Percentiles rank a stretch among this genome's conserved stretches.
phyloP scores from a whole-genome alignment of 176 grass and related monocot species.

The Oryza nivara region DNA sequence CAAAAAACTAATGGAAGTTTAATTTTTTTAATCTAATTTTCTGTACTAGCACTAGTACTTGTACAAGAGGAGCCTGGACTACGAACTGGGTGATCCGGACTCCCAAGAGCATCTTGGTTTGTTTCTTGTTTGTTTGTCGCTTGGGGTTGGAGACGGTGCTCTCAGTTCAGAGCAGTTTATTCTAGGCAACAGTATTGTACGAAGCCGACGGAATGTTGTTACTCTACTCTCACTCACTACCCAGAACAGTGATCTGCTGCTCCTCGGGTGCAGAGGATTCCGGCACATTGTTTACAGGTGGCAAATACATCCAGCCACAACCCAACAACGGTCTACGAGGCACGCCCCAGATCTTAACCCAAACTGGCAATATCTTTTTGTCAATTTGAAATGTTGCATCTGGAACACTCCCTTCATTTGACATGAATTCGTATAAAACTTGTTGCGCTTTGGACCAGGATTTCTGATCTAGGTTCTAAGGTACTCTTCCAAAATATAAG shows the following conservation, averaged over 20 bases:
- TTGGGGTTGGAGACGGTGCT: conserved; percentile 12
- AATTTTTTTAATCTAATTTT: background rate
- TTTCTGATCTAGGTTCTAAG: too few species aligned
- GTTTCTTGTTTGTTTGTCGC: conserved; percentile 13
- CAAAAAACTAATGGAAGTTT: background rate
- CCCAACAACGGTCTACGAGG: background rate
- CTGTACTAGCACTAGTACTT: background rate
- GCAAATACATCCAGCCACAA: background rate
- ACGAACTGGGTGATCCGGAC: conserved; percentile 1
- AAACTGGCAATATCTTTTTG: background rate
- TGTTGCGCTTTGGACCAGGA: too few species aligned
- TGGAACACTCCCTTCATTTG: too few species aligned
- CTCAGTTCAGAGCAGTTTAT: background rate
- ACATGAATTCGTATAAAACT: too few species aligned
- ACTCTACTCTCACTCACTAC: background rate
- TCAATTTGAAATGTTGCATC: background rate
- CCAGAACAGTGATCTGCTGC: background rate
- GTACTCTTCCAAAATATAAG: too few species aligned
- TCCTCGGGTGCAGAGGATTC: background rate
- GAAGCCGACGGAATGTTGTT: background rate
- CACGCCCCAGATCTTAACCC: background rate
- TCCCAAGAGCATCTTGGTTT: conserved; percentile 38
- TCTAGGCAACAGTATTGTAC: background rate
- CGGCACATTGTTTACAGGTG: background rate
- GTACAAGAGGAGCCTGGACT: background rate